A percentile compares a stretch with the other conserved stretches of the same genome.
phyloP scores from a whole-genome alignment of 1,284 basidiomycete genomes.

The Mycena sp. region DNA sequence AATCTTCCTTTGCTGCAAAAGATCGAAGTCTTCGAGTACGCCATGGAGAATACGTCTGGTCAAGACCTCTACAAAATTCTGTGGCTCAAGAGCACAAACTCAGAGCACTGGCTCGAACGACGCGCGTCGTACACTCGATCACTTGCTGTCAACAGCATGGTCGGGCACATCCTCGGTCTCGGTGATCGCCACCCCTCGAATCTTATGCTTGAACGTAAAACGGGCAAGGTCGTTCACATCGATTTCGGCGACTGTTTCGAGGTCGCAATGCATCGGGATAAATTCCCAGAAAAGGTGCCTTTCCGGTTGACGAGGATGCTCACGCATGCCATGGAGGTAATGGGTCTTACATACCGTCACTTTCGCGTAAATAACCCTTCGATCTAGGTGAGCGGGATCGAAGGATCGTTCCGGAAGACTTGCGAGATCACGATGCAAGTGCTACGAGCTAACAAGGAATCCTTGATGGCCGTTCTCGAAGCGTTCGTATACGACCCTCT shows the following conservation, averaged over 20 bases:
- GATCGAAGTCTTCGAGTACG: conserved; percentile 99
- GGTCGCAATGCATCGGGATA: conserved; percentile 95
- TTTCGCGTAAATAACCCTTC: conserved; percentile 13
- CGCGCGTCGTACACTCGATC: conserved; percentile 97
- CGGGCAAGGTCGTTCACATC: conserved; percentile 96
- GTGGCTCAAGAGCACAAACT: conserved; percentile 95
- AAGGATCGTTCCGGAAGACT: conserved; percentile 95
- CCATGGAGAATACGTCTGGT: conserved; percentile 97
- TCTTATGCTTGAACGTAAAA: conserved; percentile 90
- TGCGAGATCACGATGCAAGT: conserved; percentile 99
- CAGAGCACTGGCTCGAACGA: conserved; percentile 98
- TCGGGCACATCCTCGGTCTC: conserved; percentile 96
- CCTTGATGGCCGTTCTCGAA: conserved; percentile 96
- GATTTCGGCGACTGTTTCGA: conserved; percentile 98
- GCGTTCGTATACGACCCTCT: conserved; percentile 93
- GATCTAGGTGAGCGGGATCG: conserved; percentile 90
- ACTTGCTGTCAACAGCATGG: conserved; percentile 95
- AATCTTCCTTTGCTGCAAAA: conserved; percentile 95
- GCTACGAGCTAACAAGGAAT: conserved; percentile 96
- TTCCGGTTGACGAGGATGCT: conserved; percentile 99
- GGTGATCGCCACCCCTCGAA: conserved; percentile 99
- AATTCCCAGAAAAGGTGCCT: conserved; percentile 99
- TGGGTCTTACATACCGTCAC: conserved; percentile 32
- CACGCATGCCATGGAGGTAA: conserved; percentile 98
- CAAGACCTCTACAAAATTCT: conserved; percentile 98